Percentiles rank a stretch among this genome's conserved stretches.
Conservation (phyloP, 225 moss, liverwort and hornwort genomes). For the Sphagnum tenellum region DNA sequence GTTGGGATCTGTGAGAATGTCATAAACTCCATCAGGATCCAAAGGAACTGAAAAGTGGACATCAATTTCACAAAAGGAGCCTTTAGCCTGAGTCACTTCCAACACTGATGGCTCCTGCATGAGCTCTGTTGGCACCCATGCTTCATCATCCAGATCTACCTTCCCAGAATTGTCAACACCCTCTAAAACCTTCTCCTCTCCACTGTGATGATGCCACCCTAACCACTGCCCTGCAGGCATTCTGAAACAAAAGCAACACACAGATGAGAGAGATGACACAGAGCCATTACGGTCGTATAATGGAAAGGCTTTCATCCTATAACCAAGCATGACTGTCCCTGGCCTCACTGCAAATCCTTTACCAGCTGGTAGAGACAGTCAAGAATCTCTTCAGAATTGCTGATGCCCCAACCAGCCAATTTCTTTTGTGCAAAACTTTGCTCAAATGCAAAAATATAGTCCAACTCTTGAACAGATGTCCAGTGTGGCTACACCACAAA, state of each 20-base stretch:
- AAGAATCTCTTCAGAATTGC: too few species aligned
- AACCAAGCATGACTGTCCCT: too few species aligned
- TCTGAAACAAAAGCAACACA: background rate
- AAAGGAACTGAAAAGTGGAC: constrained; percentile 66
- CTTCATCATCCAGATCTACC: constrained; percentile 52
- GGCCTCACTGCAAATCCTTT: too few species aligned
- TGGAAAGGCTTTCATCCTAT: too few species aligned
- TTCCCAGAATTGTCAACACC: constrained; percentile 51
- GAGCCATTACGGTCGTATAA: too few species aligned
- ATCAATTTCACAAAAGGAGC: constrained; percentile 75
- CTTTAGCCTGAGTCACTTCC: constrained; percentile 63
- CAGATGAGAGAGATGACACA: too few species aligned
- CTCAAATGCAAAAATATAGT: too few species aligned
- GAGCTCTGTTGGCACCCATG: constrained; percentile 54
- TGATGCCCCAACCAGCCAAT: too few species aligned
- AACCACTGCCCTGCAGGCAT: constrained; percentile 4
- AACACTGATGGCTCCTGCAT: constrained; percentile 50
- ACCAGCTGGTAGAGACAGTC: too few species aligned
- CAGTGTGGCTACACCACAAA: too few species aligned
- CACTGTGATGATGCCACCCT: background rate
- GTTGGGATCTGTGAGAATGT: constrained; percentile 83
- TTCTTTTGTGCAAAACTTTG: too few species aligned
- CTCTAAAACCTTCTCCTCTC: constrained; percentile 32
- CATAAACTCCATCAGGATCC: constrained; percentile 60
- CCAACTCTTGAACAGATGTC: too few species aligned